A percentile compares a stretch with the other conserved stretches of the same genome.
Conservation (phyloP, 805 yeast species). For the Suhomyces faveliae region DNA sequence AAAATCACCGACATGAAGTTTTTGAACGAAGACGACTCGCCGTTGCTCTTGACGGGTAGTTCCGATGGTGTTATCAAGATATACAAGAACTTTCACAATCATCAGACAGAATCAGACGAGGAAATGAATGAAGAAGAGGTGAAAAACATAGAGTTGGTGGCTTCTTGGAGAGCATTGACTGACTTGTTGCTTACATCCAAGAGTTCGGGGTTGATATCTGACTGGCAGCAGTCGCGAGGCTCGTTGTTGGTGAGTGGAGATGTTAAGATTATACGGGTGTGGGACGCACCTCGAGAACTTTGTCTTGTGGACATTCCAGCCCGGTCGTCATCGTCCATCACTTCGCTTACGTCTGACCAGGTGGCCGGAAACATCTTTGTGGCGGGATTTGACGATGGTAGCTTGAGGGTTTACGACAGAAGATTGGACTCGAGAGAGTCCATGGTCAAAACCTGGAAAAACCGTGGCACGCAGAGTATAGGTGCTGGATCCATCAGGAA, state of each 20-base stretch:
- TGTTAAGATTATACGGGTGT: constrained; percentile 82
- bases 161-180: constrained; percentile 92
- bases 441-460: constrained; percentile 79
- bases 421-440: constrained; percentile 81
- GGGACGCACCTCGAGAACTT: constrained; percentile 96
- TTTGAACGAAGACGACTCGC: constrained; percentile 88
- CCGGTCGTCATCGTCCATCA: constrained; percentile 82
- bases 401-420: constrained; percentile 86
- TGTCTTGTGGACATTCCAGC: constrained; percentile 89
- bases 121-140: constrained; percentile 18
- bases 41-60: constrained; percentile 81
- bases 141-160: constrained; percentile 53
- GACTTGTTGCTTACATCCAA: constrained; percentile 79
- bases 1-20: constrained; percentile 83
- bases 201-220: constrained; percentile 80
- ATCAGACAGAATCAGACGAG: constrained; percentile 12
- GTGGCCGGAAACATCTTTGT: constrained; percentile 88
- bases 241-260: constrained; percentile 91
- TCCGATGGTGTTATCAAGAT: constrained; percentile 93
- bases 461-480: constrained; percentile 17
- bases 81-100: constrained; percentile 69
- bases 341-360: constrained; percentile 90
- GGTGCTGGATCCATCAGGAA: constrained; percentile 61
- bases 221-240: constrained; percentile 97
- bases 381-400: constrained; percentile 91